Evolutionary conservation across 441 rosid genomes (phyloP).

Genomic region (Hura crepitans): DNA sequence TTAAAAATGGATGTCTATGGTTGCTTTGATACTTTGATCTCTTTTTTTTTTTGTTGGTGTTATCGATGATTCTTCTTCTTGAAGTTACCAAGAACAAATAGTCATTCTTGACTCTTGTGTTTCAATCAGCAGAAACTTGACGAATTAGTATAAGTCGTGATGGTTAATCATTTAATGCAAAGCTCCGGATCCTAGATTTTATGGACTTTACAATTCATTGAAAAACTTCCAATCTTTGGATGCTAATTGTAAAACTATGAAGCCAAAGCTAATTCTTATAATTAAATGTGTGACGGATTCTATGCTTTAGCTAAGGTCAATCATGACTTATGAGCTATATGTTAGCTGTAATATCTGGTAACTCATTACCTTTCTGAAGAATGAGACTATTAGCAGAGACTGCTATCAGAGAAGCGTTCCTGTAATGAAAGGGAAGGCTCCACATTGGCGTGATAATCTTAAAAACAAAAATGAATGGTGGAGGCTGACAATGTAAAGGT

Average conservation of each 20-base stretch:
- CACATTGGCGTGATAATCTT: too few species aligned
- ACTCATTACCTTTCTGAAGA: neutral
- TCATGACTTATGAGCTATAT: neutral
- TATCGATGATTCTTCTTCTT: neutral
- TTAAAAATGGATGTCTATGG: constrained; percentile 4
- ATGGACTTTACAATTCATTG: neutral
- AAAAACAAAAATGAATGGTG: too few species aligned
- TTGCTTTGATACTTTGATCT: neutral
- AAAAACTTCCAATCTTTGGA: neutral
- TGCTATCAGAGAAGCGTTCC: too few species aligned
- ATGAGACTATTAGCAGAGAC: neutral
- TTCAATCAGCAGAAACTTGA: too few species aligned
- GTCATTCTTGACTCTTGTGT: neutral
- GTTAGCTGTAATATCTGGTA: neutral
- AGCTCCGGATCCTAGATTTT: neutral
- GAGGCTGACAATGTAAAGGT: too few species aligned
- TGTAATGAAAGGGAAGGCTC: too few species aligned
- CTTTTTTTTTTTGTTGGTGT: neutral
- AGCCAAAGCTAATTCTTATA: neutral
- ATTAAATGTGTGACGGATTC: neutral
- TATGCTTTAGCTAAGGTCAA: neutral
- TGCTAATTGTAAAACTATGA: constrained; percentile 1
- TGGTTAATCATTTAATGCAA: neutral
- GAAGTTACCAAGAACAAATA: neutral
- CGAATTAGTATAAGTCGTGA: too few species aligned